These are phyloP conservation scores for Lodderomyces orthopsilosis DNA, from an alignment of 1,139 yeast species.

Conservation along the genomic window DNA sequence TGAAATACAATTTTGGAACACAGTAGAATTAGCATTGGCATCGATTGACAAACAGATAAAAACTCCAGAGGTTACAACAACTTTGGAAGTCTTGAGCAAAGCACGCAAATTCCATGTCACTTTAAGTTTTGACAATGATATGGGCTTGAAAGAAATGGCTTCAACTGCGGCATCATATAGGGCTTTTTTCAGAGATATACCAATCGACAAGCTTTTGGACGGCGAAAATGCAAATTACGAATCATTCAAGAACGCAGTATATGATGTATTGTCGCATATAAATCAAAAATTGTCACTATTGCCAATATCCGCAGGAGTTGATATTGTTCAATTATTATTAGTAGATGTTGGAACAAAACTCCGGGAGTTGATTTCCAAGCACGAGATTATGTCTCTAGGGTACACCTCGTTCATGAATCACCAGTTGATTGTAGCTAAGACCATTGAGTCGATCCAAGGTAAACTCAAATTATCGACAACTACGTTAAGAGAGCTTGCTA, in stretches of 20 bases:
- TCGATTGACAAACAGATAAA: slow-evolving; percentile 59
- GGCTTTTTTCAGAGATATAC: slow-evolving; percentile 67
- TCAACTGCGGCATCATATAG: slow-evolving; percentile 54
- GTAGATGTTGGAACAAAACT: slow-evolving; percentile 31
- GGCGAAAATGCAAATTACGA: slow-evolving; percentile 33
- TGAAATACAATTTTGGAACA: slow-evolving; percentile 78
- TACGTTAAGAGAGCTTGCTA: slow-evolving; percentile 67
- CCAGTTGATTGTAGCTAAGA: slow-evolving; percentile 17
- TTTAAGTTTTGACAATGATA: slow-evolving; percentile 67
- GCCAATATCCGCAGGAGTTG: slow-evolving; percentile 64
- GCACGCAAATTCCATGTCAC: slow-evolving; percentile 84
- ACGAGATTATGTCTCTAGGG: slow-evolving; percentile 27
- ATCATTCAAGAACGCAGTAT: slow-evolving; percentile 44
- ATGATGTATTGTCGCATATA: slow-evolving; percentile 57
- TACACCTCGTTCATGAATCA: slow-evolving; percentile 22
- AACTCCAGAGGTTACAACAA: slow-evolving; percentile 52
- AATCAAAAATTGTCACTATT: slow-evolving; percentile 54
- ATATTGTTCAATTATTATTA: slow-evolving; percentile 59
- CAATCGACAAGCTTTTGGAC: slow-evolving; percentile 57
- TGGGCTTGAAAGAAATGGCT: slow-evolving; percentile 62
- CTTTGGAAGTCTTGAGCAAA: slow-evolving; percentile 59
- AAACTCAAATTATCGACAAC: slow-evolving; percentile 39
- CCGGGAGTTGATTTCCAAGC: slow-evolving; percentile 17
- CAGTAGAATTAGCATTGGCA: slow-evolving; percentile 61
- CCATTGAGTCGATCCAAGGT: slow-evolving; percentile 29